Percentiles rank a stretch among this genome's conserved stretches.
Conservation (phyloP, 257 asterid species). For the Lithospermum erythrorhizon region DNA sequence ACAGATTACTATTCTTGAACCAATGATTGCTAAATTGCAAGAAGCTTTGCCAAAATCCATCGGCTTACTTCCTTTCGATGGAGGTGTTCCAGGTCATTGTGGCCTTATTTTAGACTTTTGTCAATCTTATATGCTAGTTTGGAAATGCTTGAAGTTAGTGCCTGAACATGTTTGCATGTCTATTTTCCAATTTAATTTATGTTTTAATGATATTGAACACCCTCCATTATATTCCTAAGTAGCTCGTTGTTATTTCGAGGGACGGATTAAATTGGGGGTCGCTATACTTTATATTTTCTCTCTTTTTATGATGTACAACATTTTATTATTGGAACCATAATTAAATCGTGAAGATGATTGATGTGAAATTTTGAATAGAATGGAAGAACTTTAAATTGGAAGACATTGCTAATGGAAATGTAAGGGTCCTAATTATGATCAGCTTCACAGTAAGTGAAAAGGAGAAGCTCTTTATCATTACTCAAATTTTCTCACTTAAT, state of each 20-base stretch:
- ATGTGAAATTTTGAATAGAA: too few species aligned
- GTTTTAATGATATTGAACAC: too few species aligned
- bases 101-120: slow-evolving; percentile 7
- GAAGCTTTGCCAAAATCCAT: slow-evolving; percentile 90
- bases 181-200: too few species aligned
- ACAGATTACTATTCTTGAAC: slow-evolving; percentile 83
- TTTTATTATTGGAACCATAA: neutral
- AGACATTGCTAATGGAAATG: neutral
- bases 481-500: too few species aligned
- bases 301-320: neutral
- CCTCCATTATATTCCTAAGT: too few species aligned
- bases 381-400: neutral
- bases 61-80: slow-evolving; percentile 89
- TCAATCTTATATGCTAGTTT: neutral
- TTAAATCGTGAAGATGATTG: too few species aligned
- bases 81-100: slow-evolving; percentile 76
- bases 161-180: neutral
- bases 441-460: too few species aligned
- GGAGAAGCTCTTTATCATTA: too few species aligned
- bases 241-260: neutral
- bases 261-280: neutral
- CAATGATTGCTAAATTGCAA: slow-evolving; percentile 75
- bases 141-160: neutral
- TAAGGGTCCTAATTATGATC: neutral
- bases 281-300: neutral